Conservation (phyloP, 805 yeast genomes). For the Yamadazyma sp. region DNA sequence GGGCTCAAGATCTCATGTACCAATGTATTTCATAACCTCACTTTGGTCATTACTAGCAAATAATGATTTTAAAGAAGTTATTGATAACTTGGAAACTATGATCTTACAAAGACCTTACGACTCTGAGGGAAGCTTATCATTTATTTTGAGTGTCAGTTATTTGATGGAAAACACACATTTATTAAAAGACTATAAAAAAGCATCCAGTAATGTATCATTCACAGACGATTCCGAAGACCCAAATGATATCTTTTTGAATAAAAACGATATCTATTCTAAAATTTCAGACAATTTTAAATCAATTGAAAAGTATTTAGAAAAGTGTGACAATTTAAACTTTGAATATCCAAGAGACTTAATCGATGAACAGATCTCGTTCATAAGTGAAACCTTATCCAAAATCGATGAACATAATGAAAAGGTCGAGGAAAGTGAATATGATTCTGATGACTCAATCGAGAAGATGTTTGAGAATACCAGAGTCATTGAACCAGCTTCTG, state of each 20-base stretch:
- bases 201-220: conserved; percentile 1
- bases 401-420: conserved; percentile 5
- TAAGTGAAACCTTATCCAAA: conserved; percentile 4
- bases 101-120: conserved; percentile 42
- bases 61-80: conserved; percentile 31
- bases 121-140: conserved; percentile 39
- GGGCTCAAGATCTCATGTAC: conserved; percentile 40
- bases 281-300: conserved; percentile 11
- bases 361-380: conserved; percentile 5
- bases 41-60: conserved; percentile 42
- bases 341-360: conserved; percentile 22
- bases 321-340: conserved; percentile 24
- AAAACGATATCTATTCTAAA: conserved; percentile 7
- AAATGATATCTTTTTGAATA: conserved; percentile 3
- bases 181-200: conserved; percentile 10
- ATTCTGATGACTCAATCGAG: not conserved
- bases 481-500: not conserved
- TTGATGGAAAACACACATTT: conserved; percentile 22
- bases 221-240: conserved; percentile 5
- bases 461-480: not conserved
- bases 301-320: conserved; percentile 15
- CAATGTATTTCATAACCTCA: conserved; percentile 36
- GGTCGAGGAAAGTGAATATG: conserved; percentile 2
- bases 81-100: conserved; percentile 33
- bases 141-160: conserved; percentile 29